phyloP scores from a whole-genome alignment of 1,284 basidiomycete species.

The Apiotrichum sp. region DNA sequence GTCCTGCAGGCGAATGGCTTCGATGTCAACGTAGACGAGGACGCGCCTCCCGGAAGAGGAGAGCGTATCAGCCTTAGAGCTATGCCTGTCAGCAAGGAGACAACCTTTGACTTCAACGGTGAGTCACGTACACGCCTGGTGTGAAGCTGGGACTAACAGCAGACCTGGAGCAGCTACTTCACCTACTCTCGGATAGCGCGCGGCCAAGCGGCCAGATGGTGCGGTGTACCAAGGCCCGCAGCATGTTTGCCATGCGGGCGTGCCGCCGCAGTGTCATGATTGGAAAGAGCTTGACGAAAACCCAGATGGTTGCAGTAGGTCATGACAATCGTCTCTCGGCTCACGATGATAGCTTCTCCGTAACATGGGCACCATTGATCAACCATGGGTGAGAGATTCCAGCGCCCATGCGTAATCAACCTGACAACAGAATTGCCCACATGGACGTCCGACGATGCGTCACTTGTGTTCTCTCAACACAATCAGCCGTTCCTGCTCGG shows the following conservation, averaged over 20 bases:
- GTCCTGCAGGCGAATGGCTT: slow-evolving; percentile 77
- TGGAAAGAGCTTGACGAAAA: slow-evolving; percentile 68
- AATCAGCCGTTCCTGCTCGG: not conserved
- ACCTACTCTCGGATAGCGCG: slow-evolving; percentile 64
- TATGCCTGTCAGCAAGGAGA: slow-evolving; percentile 85
- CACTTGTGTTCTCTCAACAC: slow-evolving; percentile 52
- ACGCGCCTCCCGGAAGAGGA: slow-evolving; percentile 51
- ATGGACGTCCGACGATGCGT: slow-evolving; percentile 93
- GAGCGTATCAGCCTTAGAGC: slow-evolving; percentile 65
- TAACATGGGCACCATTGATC: slow-evolving; percentile 93
- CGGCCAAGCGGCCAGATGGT: slow-evolving; percentile 70
- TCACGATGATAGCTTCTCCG: slow-evolving; percentile 79
- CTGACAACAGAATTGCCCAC: slow-evolving; percentile 70
- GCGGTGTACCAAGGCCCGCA: slow-evolving; percentile 82
- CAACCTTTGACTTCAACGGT: slow-evolving; percentile 70
- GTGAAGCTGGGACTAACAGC: slow-evolving; percentile 4
- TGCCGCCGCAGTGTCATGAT: slow-evolving; percentile 97
- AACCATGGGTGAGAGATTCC: slow-evolving; percentile 78
- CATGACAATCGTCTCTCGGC: too few relatives aligned
- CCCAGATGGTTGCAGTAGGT: slow-evolving; percentile 73
- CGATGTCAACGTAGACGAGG: slow-evolving; percentile 58
- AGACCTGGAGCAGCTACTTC: slow-evolving; percentile 95
- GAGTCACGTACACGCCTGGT: slow-evolving; percentile 12
- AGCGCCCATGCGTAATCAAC: too few relatives aligned
- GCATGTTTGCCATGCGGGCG: slow-evolving; percentile 94